A percentile compares a stretch with the other conserved stretches of the same genome.
Evolutionary conservation across 371 early-diverging fungal species (phyloP).

Genomic region (Rhizomucor miehei): DNA sequence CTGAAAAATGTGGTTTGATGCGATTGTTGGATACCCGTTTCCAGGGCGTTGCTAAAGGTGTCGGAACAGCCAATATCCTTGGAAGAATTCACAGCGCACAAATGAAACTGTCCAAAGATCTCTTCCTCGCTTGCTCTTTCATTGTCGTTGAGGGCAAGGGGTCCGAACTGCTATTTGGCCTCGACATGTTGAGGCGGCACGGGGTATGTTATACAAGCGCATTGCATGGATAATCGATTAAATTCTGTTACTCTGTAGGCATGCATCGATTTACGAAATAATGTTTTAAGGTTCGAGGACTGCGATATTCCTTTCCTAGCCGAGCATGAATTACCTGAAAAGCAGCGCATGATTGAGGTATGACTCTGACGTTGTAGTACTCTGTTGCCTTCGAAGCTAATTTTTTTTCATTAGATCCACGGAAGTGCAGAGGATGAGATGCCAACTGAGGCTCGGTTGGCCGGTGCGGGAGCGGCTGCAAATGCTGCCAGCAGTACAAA

Average conservation of each 20-base stretch:
- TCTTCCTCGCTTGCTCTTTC: constrained; percentile 83
- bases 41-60: constrained; percentile 90
- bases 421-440: constrained; percentile 41
- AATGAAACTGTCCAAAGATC: constrained; percentile 71
- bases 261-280: constrained; percentile 84
- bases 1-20: constrained; percentile 85
- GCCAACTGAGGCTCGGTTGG: constrained; percentile 35
- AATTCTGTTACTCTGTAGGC: constrained; percentile 45
- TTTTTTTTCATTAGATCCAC: constrained; percentile 22
- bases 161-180: constrained; percentile 89
- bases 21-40: constrained; percentile 89
- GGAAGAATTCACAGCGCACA: constrained; percentile 92
- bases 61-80: constrained; percentile 92
- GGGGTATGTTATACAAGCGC: constrained; percentile 24
- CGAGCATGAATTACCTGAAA: constrained; percentile 88
- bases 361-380: constrained; percentile 18
- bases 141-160: constrained; percentile 93
- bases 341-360: constrained; percentile 52
- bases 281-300: constrained; percentile 78
- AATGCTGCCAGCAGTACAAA: constrained; percentile 15
- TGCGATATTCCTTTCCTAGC: constrained; percentile 83
- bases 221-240: no score
- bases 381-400: constrained; percentile 1
- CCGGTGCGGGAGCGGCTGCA: constrained; percentile 26
- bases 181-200: constrained; percentile 92